Evolutionary conservation across 345 rosid genomes (phyloP), one percentile per base, ranked within the genome.

Genomic region (Clausena lansium): DNA sequence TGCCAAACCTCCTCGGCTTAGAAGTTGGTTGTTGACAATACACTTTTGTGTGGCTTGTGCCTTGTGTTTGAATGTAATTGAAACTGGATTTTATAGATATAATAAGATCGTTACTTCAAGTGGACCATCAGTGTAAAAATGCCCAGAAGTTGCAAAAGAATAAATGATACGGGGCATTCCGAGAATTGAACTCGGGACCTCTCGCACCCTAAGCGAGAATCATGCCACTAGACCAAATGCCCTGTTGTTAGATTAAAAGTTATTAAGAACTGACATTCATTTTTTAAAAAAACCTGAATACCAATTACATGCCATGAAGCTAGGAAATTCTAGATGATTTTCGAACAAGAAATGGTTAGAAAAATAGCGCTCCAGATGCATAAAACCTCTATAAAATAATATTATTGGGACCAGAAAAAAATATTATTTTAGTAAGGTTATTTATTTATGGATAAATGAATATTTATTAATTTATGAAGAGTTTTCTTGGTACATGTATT

Each of bases 151-250:
- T 1, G 1, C 0, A 28, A 47, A 52, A 1, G 14, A 0, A 39
- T 3, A 36, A n/a, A 11, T 5, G 1, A 13, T 0, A 1, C 5
- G 85, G 88, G 83, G 86, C 85, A 91, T 91, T 92, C 91, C 91
- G 90, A 91, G 93, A 92, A 92, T 91, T 75, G 91, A 91, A 91
- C 92, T 88, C 88, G 89, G 96, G 96, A 88, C 91, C 93, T 92
- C 91, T 91, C 90, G 88, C 94, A 93, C 93, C 94, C 92, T 73
- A 92, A 91, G 95, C 93, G 88, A 94, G 92, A 91, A 92, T 92
- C 91, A 87, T 89, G 80, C 91, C 93, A 90, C 93, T 87, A 89
- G 93, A 92, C 91, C 92, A 91, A 94, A 90, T 88, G 93, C 94
- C 91, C n/a, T n/a, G n/a, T n/a, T n/a, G n/a, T n/a, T n/a, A n/a